Base-by-base conservation (phyloP, 306 rosid species). In the Castanea crenata region DNA sequence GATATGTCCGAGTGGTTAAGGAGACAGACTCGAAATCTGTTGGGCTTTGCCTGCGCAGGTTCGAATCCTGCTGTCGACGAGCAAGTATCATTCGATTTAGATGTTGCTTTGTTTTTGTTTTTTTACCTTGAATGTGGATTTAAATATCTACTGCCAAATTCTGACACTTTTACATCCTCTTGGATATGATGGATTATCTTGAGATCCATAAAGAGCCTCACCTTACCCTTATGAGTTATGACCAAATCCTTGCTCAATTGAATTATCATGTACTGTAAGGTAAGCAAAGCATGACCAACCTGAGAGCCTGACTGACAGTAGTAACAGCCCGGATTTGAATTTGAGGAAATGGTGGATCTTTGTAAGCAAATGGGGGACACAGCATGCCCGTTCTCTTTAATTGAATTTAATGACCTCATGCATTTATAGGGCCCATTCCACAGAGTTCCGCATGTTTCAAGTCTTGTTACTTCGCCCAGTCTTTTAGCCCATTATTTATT, bases 1-100 rank as follows among this genome's bases (percentile, higher is more conserved):
- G 65, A 59, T 59, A 59, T 59, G 65, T 59, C 34, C 65, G 32
- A 59, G 65, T 59, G 65, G 65, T 59, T 59, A 23, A 59, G 65
- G 65, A 59, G 65, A 59, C 34, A 23, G 18, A 59, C 34, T 59
- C 65, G 65, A 59, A 59, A 59, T 59, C 65, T 59, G 65, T 59
- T 59, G 34, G 65, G 65, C 65, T 3, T 23, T 59, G 34, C 65
- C 65, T 59, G 65, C 65, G 65, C 65, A 59, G 65, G 65, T 59
- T 23, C 65, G 65, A 59, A 59, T 59, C 65, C 65, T 59, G 65
- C 34, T 23, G 65, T 59, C 18, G 65, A 23, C 32, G 34, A n/a
- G 11, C 46, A 41, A 41, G 2, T 41, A 0, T 8, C 8, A 41
- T 8, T 8, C 1, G 46, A 41, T 3, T 59, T 0, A n/a, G 19